phyloP scores from a whole-genome alignment of 2,329 filamentous ascomycete genomes.

The Teratosphaeria viscida region DNA sequence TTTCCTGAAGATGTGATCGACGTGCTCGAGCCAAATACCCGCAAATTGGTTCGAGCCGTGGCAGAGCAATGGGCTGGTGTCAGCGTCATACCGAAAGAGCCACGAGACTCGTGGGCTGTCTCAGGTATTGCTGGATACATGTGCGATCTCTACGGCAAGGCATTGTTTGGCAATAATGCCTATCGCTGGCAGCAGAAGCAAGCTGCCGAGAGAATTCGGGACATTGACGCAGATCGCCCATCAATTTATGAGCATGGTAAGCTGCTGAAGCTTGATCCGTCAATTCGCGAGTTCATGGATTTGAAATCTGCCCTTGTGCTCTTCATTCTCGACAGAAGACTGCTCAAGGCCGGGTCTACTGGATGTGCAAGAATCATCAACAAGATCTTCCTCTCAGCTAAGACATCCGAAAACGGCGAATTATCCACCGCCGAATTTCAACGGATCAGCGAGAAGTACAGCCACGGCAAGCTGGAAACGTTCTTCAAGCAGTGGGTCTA shows the following conservation, averaged over 20 bases:
- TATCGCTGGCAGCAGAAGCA: conserved; percentile 84
- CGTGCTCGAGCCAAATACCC: conserved; percentile 68
- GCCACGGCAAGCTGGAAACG: conserved; percentile 72
- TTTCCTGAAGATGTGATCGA: conserved; percentile 81
- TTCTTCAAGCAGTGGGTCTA: conserved; percentile 94
- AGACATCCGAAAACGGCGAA: conserved; percentile 61
- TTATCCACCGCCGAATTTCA: conserved; percentile 70
- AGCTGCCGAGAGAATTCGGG: conserved; percentile 69
- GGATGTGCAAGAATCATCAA: conserved; percentile 79
- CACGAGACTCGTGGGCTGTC: conserved; percentile 77
- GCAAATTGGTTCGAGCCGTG: conserved; percentile 70
- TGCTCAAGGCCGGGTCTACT: conserved; percentile 76
- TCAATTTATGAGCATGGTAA: conserved; percentile 73
- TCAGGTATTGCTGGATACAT: conserved; percentile 90
- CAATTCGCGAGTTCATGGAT: conserved; percentile 81
- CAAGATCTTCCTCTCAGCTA: conserved; percentile 74
- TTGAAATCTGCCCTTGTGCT: conserved; percentile 85
- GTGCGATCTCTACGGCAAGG: conserved; percentile 84
- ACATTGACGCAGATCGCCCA: conserved; percentile 70
- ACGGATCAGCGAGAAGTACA: conserved; percentile 75
- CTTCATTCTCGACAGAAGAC: conserved; percentile 83
- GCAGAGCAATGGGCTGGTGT: conserved; percentile 93
- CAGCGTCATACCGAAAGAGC: conserved; percentile 74
- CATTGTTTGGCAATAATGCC: conserved; percentile 87
- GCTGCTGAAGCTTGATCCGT: conserved; percentile 66